Percentiles rank a stretch among this genome's conserved stretches.
Conservation (phyloP, 495 filamentous ascomycete genomes). For the Neurospora sp. region DNA sequence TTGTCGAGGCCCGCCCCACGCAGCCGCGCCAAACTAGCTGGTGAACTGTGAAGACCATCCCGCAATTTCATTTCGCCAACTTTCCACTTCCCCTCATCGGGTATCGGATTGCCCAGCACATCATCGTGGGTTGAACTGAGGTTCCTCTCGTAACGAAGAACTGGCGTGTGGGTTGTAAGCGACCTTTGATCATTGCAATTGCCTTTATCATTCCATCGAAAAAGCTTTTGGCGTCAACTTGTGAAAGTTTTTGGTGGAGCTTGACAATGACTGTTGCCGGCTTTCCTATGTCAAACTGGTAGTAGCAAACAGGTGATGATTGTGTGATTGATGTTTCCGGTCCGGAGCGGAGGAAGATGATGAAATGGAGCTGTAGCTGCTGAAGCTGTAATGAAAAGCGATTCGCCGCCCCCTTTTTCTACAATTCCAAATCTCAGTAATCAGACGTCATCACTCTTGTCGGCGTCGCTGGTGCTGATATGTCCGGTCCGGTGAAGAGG, state of each 20-base stretch:
- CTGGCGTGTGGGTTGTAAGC: background rate
- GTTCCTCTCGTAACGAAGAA: background rate
- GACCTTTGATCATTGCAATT: background rate
- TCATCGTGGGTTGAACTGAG: background rate
- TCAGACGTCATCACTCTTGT: background rate
- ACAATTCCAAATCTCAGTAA: background rate
- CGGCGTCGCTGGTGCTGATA: background rate
- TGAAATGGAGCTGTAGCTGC: background rate
- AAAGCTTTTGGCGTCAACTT: background rate
- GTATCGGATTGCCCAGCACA: background rate
- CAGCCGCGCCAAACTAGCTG: background rate
- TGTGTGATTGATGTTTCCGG: background rate
- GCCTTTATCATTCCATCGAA: background rate
- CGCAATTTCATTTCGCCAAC: background rate
- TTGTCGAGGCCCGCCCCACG: background rate
- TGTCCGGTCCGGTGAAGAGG: background rate
- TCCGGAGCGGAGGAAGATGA: background rate
- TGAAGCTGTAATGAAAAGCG: background rate
- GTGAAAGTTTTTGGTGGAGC: background rate
- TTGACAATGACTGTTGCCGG: background rate
- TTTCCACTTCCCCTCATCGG: background rate
- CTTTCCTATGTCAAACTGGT: background rate
- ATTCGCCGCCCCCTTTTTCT: background rate
- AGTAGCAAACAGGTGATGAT: background rate
- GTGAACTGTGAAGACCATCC: background rate